Conservation (phyloP, 306 rosid genomes). For the Castanospermum australe region DNA sequence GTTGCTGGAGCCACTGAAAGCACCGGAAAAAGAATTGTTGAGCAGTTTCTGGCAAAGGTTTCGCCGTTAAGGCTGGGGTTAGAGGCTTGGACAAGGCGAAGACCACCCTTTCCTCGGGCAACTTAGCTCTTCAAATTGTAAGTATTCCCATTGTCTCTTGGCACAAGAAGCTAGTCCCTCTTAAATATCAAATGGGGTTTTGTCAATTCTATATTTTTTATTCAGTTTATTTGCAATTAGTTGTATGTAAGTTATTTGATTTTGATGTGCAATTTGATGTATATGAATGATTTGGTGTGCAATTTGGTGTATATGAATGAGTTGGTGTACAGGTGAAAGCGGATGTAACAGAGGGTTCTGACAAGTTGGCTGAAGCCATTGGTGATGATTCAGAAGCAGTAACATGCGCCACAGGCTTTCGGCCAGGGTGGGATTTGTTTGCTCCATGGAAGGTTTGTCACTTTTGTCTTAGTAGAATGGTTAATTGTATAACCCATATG, state of each 20-base stretch:
- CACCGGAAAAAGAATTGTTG: slow-evolving; percentile 84
- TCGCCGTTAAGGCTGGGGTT: slow-evolving; percentile 87
- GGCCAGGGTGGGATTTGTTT: slow-evolving; percentile 83
- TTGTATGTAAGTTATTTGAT: too few relatives aligned
- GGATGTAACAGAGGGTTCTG: slow-evolving; percentile 93
- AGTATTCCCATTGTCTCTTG: slow-evolving; percentile 30
- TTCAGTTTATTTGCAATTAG: not conserved
- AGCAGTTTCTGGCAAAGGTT: slow-evolving; percentile 84
- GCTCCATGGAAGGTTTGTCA: slow-evolving; percentile 93
- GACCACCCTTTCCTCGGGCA: slow-evolving; percentile 45
- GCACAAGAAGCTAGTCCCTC: not conserved
- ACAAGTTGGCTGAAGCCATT: slow-evolving; percentile 73
- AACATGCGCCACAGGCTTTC: slow-evolving; percentile 86
- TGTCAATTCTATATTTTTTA: not conserved
- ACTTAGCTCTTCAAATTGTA: slow-evolving; percentile 82
- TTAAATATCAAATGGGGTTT: slow-evolving; percentile 5
- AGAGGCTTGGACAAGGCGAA: slow-evolving; percentile 81
- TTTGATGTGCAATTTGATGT: too few relatives aligned
- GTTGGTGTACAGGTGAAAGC: slow-evolving; percentile 68
- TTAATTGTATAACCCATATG: not conserved
- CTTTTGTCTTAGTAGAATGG: not conserved
- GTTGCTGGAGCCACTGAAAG: slow-evolving; percentile 97
- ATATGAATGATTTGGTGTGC: not conserved
- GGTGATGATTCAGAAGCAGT: slow-evolving; percentile 90
- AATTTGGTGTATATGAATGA: not conserved